Conservation (phyloP, 2,329 filamentous ascomycete species). For the Fusarium sp. region DNA sequence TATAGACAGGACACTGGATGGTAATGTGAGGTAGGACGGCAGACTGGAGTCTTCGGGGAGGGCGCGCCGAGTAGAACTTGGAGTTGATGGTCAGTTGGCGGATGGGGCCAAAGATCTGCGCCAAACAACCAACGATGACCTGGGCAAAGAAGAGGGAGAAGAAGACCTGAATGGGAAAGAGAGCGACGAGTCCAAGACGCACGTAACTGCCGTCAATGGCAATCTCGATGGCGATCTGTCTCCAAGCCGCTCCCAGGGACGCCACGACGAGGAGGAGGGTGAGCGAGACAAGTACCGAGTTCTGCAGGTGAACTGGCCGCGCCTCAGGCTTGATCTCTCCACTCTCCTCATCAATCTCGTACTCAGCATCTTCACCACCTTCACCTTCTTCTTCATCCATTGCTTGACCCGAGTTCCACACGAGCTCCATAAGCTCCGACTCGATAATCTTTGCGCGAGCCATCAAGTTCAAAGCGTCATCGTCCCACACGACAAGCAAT, state of each 20-base stretch:
- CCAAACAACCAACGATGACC: constrained; percentile 80
- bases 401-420: constrained; percentile 73
- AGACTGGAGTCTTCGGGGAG: constrained; percentile 70
- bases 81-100: constrained; percentile 80
- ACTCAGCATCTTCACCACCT: constrained; percentile 62
- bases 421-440: constrained; percentile 80
- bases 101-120: constrained; percentile 81
- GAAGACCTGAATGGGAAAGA: constrained; percentile 80
- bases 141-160: constrained; percentile 86
- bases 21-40: constrained; percentile 77
- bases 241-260: constrained; percentile 76
- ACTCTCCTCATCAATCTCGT: constrained; percentile 77
- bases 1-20: constrained; percentile 90
- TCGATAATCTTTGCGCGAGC: constrained; percentile 78
- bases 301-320: constrained; percentile 76
- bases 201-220: constrained; percentile 71
- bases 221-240: constrained; percentile 76
- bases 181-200: constrained; percentile 72
- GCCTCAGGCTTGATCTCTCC: constrained; percentile 73
- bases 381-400: constrained; percentile 63
- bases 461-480: constrained; percentile 78
- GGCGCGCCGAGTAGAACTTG: constrained; percentile 83
- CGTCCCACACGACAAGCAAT: constrained; percentile 84
- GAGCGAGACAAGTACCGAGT: constrained; percentile 74
- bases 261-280: constrained; percentile 74